These are phyloP conservation scores for Rhodotorula sp. DNA, from an alignment of 1,284 basidiomycete genomes.

Conservation along the genomic window DNA sequence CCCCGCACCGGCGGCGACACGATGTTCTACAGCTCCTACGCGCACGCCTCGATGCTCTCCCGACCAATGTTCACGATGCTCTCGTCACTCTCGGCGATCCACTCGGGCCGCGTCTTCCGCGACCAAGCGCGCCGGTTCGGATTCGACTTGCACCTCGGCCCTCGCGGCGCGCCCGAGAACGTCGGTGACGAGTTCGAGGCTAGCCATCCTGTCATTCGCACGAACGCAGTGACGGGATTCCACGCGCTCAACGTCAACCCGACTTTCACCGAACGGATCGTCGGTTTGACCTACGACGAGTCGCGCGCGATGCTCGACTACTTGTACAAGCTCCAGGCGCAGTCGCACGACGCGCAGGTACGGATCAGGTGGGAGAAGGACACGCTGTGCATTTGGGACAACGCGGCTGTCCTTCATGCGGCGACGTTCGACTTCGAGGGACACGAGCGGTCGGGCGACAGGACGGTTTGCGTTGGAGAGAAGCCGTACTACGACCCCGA, in stretches of 20 bases:
- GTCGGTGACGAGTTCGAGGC: constrained; percentile 56
- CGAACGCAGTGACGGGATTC: constrained; percentile 64
- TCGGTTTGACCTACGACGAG: constrained; percentile 62
- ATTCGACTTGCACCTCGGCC: constrained; percentile 44
- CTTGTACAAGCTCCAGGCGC: constrained; percentile 51
- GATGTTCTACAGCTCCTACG: constrained; percentile 33
- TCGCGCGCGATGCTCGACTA: constrained; percentile 57
- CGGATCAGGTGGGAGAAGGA: constrained; percentile 52
- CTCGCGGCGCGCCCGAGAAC: constrained; percentile 61
- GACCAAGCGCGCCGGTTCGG: constrained; percentile 46
- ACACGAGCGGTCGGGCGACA: constrained; percentile 57
- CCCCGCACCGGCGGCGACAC: constrained; percentile 58
- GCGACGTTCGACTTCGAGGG: constrained; percentile 53
- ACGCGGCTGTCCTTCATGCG: constrained; percentile 56
- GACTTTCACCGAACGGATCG: constrained; percentile 64
- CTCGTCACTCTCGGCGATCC: constrained; percentile 62
- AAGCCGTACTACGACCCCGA: constrained; percentile 61
- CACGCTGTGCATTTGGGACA: constrained; percentile 53
- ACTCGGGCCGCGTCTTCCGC: constrained; percentile 59
- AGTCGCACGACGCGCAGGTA: constrained; percentile 37
- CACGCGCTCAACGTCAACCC: constrained; percentile 65
- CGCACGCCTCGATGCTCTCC: constrained; percentile 53
- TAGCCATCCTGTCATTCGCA: constrained; percentile 47
- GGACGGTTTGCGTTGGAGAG: constrained; percentile 65
- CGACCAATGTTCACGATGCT: constrained; percentile 60